Conservation (phyloP, 768 basidiomycete genomes). For the Galerina sulciceps region DNA sequence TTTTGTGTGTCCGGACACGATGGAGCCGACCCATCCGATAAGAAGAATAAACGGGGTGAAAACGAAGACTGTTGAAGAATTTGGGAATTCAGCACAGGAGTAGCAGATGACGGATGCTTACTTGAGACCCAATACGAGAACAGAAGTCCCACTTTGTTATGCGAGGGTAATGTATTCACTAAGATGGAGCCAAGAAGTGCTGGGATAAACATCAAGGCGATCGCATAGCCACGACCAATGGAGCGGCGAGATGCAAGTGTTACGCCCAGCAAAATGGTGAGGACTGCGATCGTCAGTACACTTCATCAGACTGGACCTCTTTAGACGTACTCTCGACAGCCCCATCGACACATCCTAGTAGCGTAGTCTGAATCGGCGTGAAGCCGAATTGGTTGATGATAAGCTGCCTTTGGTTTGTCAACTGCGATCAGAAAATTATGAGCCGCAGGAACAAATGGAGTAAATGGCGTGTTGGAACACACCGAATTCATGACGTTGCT, state of each 20-base stretch:
- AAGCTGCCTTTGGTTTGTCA: conserved; percentile 78
- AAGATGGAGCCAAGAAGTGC: conserved; percentile 74
- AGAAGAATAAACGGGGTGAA: conserved; percentile 71
- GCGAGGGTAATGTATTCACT: conserved; percentile 64
- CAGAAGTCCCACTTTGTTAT: conserved; percentile 69
- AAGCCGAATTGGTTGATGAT: conserved; percentile 77
- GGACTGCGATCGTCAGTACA: conserved; percentile 31
- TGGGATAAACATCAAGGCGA: conserved; percentile 63
- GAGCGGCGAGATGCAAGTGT: conserved; percentile 60
- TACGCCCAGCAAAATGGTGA: conserved; percentile 46
- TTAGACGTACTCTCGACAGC: conserved; percentile 63
- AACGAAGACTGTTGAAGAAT: conserved; percentile 51
- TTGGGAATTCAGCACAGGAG: not conserved
- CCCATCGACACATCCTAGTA: conserved; percentile 81
- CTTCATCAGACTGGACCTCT: not conserved
- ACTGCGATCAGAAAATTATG: conserved; percentile 35
- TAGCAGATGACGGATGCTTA: conserved; percentile 34
- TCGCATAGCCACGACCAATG: conserved; percentile 75
- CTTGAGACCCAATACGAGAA: conserved; percentile 79
- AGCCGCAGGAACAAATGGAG: not conserved
- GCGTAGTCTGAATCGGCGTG: conserved; percentile 64
- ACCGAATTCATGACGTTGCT: conserved; percentile 76
- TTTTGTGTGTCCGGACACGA: conserved; percentile 77
- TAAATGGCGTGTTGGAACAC: conserved; percentile 1
- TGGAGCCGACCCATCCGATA: conserved; percentile 73